Conservation (phyloP, 257 asterid genomes). For the Voacanga thouarsii region DNA sequence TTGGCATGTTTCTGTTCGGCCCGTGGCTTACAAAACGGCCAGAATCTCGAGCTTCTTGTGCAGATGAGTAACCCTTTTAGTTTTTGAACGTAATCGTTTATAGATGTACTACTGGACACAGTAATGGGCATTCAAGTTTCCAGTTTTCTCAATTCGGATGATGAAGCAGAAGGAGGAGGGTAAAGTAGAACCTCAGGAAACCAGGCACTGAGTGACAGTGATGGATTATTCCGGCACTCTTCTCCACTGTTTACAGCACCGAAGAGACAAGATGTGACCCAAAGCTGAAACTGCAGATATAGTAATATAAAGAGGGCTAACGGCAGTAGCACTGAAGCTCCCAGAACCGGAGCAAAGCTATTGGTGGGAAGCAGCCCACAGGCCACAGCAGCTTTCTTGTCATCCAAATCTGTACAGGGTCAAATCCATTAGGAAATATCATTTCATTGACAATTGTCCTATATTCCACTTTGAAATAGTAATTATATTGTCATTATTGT, state of each 20-base stretch:
- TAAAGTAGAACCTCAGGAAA: not conserved
- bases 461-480: not conserved
- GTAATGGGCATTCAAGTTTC: too few species aligned
- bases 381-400: not conserved
- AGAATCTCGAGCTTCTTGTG: too few species aligned
- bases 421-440: constrained; percentile 1
- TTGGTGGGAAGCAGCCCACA: not conserved
- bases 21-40: too few species aligned
- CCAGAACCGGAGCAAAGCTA: not conserved
- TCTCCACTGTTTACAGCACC: not conserved
- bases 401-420: not conserved
- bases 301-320: too few species aligned
- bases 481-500: not conserved
- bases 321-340: not conserved
- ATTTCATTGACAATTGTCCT: not conserved
- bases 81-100: too few species aligned
- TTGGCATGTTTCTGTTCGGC: too few species aligned
- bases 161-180: not conserved
- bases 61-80: too few species aligned
- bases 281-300: constrained; percentile 1
- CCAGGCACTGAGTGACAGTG: not conserved
- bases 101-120: too few species aligned
- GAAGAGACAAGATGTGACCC: constrained; percentile 8
- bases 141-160: too few species aligned
- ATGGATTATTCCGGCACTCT: not conserved